Percentiles rank a stretch among this genome's conserved stretches.
Conservation (phyloP, 2,329 filamentous ascomycete species). For the Aspergillus neotritici region DNA sequence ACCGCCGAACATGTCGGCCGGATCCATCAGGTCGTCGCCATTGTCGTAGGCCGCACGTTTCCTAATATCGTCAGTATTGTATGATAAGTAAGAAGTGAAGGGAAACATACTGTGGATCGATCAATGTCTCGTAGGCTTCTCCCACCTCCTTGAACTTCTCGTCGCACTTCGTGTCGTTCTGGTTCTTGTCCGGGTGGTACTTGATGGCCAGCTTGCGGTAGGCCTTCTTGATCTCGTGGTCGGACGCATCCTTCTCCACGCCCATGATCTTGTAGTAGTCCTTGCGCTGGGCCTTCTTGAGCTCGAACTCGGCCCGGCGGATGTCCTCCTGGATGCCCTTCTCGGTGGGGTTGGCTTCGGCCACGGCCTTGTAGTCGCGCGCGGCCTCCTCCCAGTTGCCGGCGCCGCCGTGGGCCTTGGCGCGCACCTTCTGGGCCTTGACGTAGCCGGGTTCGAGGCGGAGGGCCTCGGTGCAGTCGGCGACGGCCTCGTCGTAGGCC, state of each 20-base stretch:
- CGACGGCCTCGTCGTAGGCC: slow-evolving; percentile 73
- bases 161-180: slow-evolving; percentile 67
- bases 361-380: slow-evolving; percentile 78
- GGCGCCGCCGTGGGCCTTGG: slow-evolving; percentile 77
- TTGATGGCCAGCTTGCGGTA: slow-evolving; percentile 92
- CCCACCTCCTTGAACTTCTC: slow-evolving; percentile 97
- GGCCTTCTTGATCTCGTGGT: slow-evolving; percentile 87
- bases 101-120: slow-evolving; percentile 74
- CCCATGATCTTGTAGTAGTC: slow-evolving; percentile 98
- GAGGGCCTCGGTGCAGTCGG: slow-evolving; percentile 79
- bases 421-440: slow-evolving; percentile 90
- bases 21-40: slow-evolving; percentile 84
- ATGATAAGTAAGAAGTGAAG: neutral
- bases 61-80: slow-evolving; percentile 40
- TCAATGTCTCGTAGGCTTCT: slow-evolving; percentile 93
- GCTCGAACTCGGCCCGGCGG: slow-evolving; percentile 81
- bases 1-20: slow-evolving; percentile 73
- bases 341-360: slow-evolving; percentile 78
- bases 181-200: slow-evolving; percentile 97
- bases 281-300: slow-evolving; percentile 96
- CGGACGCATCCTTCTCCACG: slow-evolving; percentile 76
- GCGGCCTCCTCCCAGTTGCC: slow-evolving; percentile 91
- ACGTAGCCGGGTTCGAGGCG: slow-evolving; percentile 75
- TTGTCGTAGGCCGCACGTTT: slow-evolving; percentile 89
- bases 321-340: slow-evolving; percentile 76